Evolutionary conservation across 1,139 yeast genomes (phyloP), one percentile per base, ranked within the genome.

Genomic region (Nakaseomyces bracarensis): DNA sequence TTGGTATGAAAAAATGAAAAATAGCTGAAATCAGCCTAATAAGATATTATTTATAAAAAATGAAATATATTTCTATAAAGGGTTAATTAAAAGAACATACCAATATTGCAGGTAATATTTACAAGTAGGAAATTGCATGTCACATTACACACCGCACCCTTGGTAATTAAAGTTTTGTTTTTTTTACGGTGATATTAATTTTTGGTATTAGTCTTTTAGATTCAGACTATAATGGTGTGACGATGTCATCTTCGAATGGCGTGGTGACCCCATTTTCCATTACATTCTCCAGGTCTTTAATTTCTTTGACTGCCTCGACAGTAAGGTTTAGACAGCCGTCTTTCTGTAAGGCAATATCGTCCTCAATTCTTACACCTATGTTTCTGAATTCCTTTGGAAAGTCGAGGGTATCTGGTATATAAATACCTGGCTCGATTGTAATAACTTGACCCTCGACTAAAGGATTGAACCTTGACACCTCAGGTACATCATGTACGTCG

Each of bases 341-440:
- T 25, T 72, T 63, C 0, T 93, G 94, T 22, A 91, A 79, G 0
- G 83, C 91, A 25, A 84, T 71, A 59, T 91, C 91, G 65, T 93
- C 99, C 61, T 93, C 99, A 27, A 93, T 83, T 54, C 99, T 76
- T 20, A 93, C 82, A 2, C 98, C 99, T 46, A 93, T 82, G 18
- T 93, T 93, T 53, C 86, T 82, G 66, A 75, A 89, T 54, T 77
- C 78, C 49, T 74, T 71, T 31, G 98, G 97, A 73, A 80, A 89
- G 48, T 69, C 70, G 36, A 66, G 66, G 46, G 72, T 74, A 50
- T 71, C 68, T 1, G 97, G 97, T 36, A 93, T 75, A 59, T 91
- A 91, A 28, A 91, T 72, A 20, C 98, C 98, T 0, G 98, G 98
- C 59, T 91, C 98, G 25, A 91, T 78, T 1, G 98, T 91, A 36